A percentile compares a stretch with the other conserved stretches of the same genome.
These are phyloP conservation scores for Exophiala alcalophila DNA, from an alignment of 2,329 filamentous ascomycete species.

Conservation along the genomic window DNA sequence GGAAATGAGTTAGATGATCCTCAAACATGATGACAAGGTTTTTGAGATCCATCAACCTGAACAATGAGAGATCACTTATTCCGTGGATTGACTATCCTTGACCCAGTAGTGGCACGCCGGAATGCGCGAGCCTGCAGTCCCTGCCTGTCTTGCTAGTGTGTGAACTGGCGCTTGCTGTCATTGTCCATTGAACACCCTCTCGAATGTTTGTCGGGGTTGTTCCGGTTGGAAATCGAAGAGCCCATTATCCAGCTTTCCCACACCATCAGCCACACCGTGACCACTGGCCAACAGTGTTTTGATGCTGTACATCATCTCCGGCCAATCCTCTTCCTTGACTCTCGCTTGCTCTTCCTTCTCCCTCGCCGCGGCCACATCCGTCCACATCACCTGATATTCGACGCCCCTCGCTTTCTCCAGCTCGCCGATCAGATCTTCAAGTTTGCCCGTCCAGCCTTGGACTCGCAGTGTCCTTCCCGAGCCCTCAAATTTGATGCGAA, in stretches of 20 bases:
- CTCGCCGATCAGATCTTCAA: constrained; percentile 10
- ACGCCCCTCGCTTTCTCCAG: constrained; percentile 6
- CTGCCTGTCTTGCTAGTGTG: background rate
- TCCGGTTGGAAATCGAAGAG: constrained; percentile 11
- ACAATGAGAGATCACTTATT: no score
- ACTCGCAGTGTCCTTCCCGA: constrained; percentile 11
- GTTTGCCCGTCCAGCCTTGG: constrained; percentile 17
- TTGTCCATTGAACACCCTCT: constrained; percentile 3
- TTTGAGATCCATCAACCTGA: no score
- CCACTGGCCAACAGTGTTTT: constrained; percentile 15
- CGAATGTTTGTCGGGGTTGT: constrained; percentile 8
- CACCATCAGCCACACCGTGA: constrained; percentile 15
- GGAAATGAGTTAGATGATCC: constrained; percentile 17
- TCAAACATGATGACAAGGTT: background rate
- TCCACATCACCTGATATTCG: constrained; percentile 11
- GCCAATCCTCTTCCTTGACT: constrained; percentile 6
- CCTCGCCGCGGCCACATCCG: constrained; percentile 7
- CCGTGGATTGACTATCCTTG: no score
- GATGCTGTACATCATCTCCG: constrained; percentile 15
- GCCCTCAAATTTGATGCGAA: constrained; percentile 6
- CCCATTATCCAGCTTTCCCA: constrained; percentile 10
- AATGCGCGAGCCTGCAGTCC: background rate
- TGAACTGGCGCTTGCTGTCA: background rate
- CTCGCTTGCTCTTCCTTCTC: constrained; percentile 13
- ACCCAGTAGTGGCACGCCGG: constrained; percentile 5